phyloP scores from a whole-genome alignment of 768 basidiomycete genomes.

The Heimioporus sp. region DNA sequence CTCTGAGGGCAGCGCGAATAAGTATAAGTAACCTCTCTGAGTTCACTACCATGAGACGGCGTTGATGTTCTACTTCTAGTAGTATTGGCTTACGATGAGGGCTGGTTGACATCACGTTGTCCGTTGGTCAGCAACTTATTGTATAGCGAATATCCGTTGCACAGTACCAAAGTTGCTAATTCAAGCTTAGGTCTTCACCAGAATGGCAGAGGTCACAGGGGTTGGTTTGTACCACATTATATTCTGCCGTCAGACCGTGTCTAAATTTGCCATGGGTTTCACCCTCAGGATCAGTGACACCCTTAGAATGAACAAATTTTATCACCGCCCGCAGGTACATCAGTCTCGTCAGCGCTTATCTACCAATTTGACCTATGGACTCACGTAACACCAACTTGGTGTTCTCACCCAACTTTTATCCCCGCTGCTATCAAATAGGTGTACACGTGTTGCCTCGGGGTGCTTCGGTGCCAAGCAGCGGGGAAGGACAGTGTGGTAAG shows the following conservation, averaged over 20 bases:
- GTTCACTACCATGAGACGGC: not conserved
- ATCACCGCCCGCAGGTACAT: not conserved
- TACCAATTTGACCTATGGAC: slow-evolving; percentile 1
- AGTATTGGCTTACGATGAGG: not conserved
- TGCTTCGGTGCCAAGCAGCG: slow-evolving; percentile 16
- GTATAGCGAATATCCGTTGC: not conserved
- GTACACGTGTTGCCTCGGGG: slow-evolving; percentile 11
- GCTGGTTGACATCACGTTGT: not conserved
- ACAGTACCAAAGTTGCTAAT: slow-evolving; percentile 2
- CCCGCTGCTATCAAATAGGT: slow-evolving; percentile 13
- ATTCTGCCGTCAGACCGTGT: not conserved
- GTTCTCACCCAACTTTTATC: slow-evolving; percentile 21
- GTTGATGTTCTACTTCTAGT: not conserved
- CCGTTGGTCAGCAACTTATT: no score
- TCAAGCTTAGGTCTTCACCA: not conserved
- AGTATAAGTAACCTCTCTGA: no score
- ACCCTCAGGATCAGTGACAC: not conserved
- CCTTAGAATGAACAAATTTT: not conserved
- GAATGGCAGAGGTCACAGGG: not conserved
- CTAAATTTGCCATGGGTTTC: not conserved
- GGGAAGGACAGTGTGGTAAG: slow-evolving; percentile 14
- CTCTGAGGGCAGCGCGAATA: not conserved
- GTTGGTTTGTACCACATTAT: not conserved
- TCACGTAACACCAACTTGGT: slow-evolving; percentile 19
- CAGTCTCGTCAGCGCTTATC: slow-evolving; percentile 8